Base-by-base conservation (phyloP, 139 green algal species). In the Chlamydomonas sp. region DNA sequence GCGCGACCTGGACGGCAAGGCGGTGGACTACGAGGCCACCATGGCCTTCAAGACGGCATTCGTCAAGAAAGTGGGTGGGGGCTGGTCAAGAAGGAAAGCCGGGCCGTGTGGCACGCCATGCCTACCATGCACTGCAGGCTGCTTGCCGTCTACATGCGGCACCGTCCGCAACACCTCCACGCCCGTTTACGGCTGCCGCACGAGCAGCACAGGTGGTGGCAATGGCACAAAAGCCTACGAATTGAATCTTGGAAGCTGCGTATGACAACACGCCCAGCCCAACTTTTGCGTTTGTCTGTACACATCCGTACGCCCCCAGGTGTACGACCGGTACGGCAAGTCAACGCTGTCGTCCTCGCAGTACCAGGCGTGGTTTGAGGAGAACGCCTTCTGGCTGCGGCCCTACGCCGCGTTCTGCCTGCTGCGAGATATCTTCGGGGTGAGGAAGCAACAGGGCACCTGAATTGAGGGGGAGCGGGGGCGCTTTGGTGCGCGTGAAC, bases 331-430 rank as follows among this genome's bases (percentile, higher is more conserved):
- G 9, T 87, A 91, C 57, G 92, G 91, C 4, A 67, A 79, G 2
- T 85, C 88, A 10, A 89, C 88, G 58, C 66, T 96, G 71, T 20
- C 92, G 66, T 90, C 73, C 31, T 59, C 79, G 5, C 84, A 63
- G 10, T 95, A 92, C 86, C 31, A 91, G 80, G 66, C 62, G 9
- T 99, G 94, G 85, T 96, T 96, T 67, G 73, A 86, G 9, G 79
- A 84, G n/a, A 98, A 97, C 82, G 66, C 87, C 66, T 49, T 85
- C n/a, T 99, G 97, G 97, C 92, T 99, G 81, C 85, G 89, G 68
- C 96, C 98, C 3, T 99, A 99, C 85, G 95, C 97, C 0, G 95
- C 94, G 0, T 99, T 99, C 89, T 95, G 90, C 68, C 95, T 96
- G 86, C 92, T 99, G 80, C 87, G 90, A 7, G 93, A 98, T 75